phyloP scores from a whole-genome alignment of 2,329 filamentous ascomycete genomes.

The Arachnomyces sp. region DNA sequence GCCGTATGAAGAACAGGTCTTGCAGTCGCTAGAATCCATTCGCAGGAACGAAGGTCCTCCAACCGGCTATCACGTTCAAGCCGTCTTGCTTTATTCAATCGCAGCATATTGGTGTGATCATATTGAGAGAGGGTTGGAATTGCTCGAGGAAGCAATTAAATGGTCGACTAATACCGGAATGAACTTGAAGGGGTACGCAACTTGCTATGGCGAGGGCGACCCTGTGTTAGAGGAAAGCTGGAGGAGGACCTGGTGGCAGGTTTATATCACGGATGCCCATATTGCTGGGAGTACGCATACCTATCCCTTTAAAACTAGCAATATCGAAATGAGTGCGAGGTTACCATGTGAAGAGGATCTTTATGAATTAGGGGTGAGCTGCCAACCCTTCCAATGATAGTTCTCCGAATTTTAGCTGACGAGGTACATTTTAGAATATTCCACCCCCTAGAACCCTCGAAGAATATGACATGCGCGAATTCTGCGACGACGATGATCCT shows the following conservation, averaged over 20 bases:
- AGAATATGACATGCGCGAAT: conserved; percentile 27
- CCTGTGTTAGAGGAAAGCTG: conserved; percentile 36
- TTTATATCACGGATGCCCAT: conserved; percentile 66
- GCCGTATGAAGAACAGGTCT: conserved; percentile 10
- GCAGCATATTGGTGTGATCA: conserved; percentile 19
- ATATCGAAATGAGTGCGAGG: conserved; percentile 17
- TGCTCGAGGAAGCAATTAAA: too few relatives aligned
- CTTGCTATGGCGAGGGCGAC: conserved; percentile 48
- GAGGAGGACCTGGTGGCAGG: conserved; percentile 30
- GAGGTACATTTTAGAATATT: conserved; percentile 14
- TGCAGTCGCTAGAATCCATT: conserved; percentile 5
- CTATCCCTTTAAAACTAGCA: conserved; percentile 13
- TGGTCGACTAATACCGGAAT: conserved; percentile 16
- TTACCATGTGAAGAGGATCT: conserved; percentile 26
- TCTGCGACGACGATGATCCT: conserved; percentile 14
- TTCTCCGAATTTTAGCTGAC: conserved; percentile 1
- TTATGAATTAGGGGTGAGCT: conserved; percentile 22
- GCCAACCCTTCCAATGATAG: neutral
- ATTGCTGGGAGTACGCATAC: conserved; percentile 53
- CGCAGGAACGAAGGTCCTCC: conserved; percentile 9
- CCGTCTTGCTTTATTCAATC: conserved; percentile 20
- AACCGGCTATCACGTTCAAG: conserved; percentile 16
- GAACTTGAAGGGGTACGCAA: conserved; percentile 15
- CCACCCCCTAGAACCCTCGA: conserved; percentile 21
- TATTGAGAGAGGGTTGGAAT: neutral